These are phyloP conservation scores for Orobanche coerulescens DNA, from an alignment of 257 asterid genomes.

Conservation along the genomic window DNA sequence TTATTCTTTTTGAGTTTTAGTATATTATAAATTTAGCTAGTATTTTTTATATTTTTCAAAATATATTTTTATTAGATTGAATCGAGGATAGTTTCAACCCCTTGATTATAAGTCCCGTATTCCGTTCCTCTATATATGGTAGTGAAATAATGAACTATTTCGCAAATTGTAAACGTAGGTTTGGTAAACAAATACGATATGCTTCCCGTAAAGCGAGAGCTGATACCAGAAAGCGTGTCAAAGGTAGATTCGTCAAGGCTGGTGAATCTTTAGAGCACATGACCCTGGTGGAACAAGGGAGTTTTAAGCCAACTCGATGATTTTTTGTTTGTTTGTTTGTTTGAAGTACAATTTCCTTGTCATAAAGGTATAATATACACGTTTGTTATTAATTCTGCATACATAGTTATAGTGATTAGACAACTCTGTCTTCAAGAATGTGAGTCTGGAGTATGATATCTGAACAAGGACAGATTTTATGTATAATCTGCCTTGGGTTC, in stretches of 20 bases:
- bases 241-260: conserved; percentile 87
- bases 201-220: conserved; percentile 93
- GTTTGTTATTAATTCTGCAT: not conserved
- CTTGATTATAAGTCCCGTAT: no score
- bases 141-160: no score
- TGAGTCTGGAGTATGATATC: no score
- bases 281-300: conserved; percentile 41
- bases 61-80: no score
- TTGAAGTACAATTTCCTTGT: not conserved
- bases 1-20: no score
- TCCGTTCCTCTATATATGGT: no score
- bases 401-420: not conserved
- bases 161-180: conserved; percentile 36
- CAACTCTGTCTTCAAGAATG: not conserved
- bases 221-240: conserved; percentile 79
- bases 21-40: no score
- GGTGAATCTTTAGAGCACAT: conserved; percentile 51
- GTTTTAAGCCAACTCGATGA: conserved; percentile 18
- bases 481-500: no score
- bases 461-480: no score
- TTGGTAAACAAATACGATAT: conserved; percentile 81
- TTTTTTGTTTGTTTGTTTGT: not conserved
- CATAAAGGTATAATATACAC: not conserved
- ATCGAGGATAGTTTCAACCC: no score
- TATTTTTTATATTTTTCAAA: no score